phyloP scores from a whole-genome alignment of 139 green algal species.

The Volvox reticuliferus region DNA sequence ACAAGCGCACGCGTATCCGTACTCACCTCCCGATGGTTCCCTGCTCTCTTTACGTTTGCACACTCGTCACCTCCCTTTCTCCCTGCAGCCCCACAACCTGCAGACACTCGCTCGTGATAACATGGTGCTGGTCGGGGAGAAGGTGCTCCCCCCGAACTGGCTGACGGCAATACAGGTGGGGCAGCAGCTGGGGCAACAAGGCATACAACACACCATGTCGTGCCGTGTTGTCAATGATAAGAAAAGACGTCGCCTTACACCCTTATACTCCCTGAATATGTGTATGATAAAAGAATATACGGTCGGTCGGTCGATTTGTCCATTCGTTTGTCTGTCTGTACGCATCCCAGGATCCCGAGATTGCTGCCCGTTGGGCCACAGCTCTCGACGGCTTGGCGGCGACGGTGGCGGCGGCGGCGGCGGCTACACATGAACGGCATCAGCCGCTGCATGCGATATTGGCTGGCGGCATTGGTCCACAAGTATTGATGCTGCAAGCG shows the following conservation, averaged over 20 bases:
- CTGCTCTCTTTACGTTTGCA: too few relatives aligned
- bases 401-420: not conserved
- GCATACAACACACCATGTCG: too few relatives aligned
- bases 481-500: slow-evolving; percentile 20
- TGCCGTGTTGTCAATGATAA: too few relatives aligned
- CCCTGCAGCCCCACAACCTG: slow-evolving; percentile 13
- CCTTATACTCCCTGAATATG: too few relatives aligned
- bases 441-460: not conserved
- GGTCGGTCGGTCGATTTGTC: too few relatives aligned
- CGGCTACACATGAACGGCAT: not conserved
- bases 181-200: not conserved
- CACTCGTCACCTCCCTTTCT: too few relatives aligned
- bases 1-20: too few relatives aligned
- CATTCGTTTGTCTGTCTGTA: not conserved
- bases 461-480: slow-evolving; percentile 2
- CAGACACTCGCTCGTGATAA: not conserved
- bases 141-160: slow-evolving; percentile 41
- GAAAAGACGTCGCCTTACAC: too few relatives aligned
- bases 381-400: not conserved
- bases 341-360: not conserved
- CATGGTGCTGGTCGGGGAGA: slow-evolving; percentile 32
- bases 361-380: not conserved
- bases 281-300: too few relatives aligned
- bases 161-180: slow-evolving; percentile 40
- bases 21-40: too few relatives aligned